Conservation (phyloP, 1,284 basidiomycete species). For the Marasmius sp. region DNA sequence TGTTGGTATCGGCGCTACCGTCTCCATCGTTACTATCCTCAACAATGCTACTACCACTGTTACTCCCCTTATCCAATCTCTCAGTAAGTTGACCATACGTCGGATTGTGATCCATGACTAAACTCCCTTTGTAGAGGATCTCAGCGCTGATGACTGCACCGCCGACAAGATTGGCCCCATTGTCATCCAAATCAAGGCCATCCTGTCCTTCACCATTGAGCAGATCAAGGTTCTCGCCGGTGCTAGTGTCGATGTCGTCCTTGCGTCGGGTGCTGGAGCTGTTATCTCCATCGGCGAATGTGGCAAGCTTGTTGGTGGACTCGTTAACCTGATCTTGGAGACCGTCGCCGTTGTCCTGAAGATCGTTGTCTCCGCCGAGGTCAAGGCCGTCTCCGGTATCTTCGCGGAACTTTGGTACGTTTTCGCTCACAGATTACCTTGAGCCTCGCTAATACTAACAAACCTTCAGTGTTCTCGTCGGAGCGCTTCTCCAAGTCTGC, state of each 20-base stretch:
- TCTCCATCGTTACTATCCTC: neutral
- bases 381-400: neutral
- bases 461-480: neutral
- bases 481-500: neutral
- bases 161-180: neutral
- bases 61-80: neutral
- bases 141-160: neutral
- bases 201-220: neutral
- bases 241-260: neutral
- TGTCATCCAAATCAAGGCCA: neutral
- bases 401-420: neutral
- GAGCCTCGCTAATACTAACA: neutral
- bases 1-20: neutral
- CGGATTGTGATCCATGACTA: neutral
- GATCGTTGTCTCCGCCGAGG: neutral
- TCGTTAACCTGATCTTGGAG: neutral
- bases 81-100: neutral
- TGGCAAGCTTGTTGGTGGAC: neutral
- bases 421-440: neutral
- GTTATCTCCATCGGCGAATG: constrained; percentile 1
- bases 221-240: neutral
- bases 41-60: neutral
- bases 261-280: neutral
- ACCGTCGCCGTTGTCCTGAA: neutral
- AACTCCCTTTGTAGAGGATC: neutral